Conservation (phyloP, 1,139 yeast species). For the Geotrichum phurueaensis region DNA sequence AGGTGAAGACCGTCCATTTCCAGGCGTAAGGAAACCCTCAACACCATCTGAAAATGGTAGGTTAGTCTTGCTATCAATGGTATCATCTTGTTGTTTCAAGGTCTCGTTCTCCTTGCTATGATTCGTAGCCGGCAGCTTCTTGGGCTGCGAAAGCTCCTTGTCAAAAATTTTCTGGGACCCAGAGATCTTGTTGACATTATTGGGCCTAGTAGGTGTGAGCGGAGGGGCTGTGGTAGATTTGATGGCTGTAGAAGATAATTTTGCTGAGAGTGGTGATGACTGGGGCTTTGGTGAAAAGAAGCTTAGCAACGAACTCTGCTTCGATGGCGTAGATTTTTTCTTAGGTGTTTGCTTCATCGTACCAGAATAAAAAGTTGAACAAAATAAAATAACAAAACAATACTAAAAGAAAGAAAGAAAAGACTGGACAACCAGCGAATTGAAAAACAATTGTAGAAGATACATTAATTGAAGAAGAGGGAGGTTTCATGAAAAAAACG, state of each 20-base stretch:
- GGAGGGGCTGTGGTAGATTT: neutral
- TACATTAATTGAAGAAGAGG: neutral
- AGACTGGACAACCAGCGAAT: neutral
- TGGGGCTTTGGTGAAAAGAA: constrained; percentile 9
- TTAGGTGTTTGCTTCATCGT: constrained; percentile 8
- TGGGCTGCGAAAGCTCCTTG: neutral
- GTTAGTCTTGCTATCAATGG: neutral
- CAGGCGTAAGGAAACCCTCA: constrained; percentile 6
- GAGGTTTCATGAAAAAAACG: neutral
- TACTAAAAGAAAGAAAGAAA: neutral
- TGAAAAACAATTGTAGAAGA: too few species aligned
- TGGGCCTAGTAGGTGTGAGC: constrained; percentile 6
- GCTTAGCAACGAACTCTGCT: constrained; percentile 14
- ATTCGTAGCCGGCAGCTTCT: neutral
- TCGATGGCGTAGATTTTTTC: neutral
- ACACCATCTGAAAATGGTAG: constrained; percentile 6
- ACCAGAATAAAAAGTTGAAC: neutral
- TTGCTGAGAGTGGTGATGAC: neutral
- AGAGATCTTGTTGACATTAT: neutral
- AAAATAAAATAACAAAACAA: neutral
- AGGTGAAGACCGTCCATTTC: constrained; percentile 2
- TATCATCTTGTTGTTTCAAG: neutral
- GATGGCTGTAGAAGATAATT: neutral
- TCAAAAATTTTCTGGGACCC: neutral
- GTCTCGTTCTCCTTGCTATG: constrained; percentile 1